Evolutionary conservation across 192 early-diverging fungal genomes (phyloP).

Genomic region (Coemansia sp.): DNA sequence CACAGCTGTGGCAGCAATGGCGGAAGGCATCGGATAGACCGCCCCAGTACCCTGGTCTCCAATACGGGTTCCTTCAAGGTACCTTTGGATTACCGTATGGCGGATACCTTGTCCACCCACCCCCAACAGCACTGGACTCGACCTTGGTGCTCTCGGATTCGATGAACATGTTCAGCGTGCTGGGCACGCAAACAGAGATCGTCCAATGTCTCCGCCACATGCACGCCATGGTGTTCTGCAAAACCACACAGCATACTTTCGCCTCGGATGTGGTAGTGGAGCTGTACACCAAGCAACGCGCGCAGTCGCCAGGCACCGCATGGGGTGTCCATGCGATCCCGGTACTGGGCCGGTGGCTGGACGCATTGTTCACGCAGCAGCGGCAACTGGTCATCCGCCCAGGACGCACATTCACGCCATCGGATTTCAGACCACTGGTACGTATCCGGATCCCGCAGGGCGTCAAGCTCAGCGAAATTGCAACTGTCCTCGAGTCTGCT

Average conservation of each 20-base stretch:
- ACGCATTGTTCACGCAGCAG: constrained; percentile 15
- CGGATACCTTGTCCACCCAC: constrained; percentile 25
- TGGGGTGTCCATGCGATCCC: constrained; percentile 10
- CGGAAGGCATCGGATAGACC: constrained; percentile 15
- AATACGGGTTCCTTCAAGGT: constrained; percentile 37
- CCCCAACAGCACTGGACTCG: constrained; percentile 1
- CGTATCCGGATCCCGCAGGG: constrained; percentile 37
- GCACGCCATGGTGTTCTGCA: constrained; percentile 27
- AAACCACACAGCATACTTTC: constrained; percentile 6
- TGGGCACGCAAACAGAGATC: constrained; percentile 34
- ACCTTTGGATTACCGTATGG: constrained; percentile 34
- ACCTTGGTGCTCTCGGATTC: constrained; percentile 24
- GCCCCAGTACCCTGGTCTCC: constrained; percentile 31
- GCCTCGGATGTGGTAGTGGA: constrained; percentile 23
- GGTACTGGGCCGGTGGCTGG: constrained; percentile 7
- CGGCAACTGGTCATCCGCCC: constrained; percentile 38
- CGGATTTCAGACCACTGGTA: constrained; percentile 25
- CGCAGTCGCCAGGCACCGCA: background rate
- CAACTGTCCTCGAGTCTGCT: constrained; percentile 16
- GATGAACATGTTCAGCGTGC: constrained; percentile 24
- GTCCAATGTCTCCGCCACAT: constrained; percentile 21
- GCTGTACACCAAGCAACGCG: constrained; percentile 9
- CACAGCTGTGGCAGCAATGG: background rate
- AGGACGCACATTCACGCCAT: constrained; percentile 6
- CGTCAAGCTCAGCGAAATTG: constrained; percentile 36